Evolutionary conservation across 495 filamentous ascomycete genomes (phyloP).

Genomic region (Clavariopsis aquatica): DNA sequence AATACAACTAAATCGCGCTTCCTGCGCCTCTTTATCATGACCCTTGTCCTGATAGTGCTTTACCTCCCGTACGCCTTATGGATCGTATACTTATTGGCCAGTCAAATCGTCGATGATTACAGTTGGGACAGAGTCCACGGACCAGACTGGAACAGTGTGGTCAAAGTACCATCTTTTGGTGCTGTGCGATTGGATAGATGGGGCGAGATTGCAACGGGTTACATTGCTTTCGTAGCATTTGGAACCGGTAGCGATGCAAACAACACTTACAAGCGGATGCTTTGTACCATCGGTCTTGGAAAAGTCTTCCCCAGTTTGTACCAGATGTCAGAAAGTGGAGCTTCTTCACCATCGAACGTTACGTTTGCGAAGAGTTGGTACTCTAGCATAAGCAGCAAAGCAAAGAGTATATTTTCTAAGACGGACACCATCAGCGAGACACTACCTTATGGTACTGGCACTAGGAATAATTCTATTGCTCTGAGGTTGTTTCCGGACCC

Average conservation of each 20-base stretch:
- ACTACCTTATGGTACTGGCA: background rate
- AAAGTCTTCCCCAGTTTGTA: slow-evolving; percentile 49
- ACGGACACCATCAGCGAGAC: slow-evolving; percentile 18
- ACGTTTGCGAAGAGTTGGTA: slow-evolving; percentile 6
- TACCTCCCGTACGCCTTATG: slow-evolving; percentile 66
- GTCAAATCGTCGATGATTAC: slow-evolving; percentile 51
- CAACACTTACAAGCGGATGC: slow-evolving; percentile 65
- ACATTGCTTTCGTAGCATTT: slow-evolving; percentile 74
- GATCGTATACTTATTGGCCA: slow-evolving; percentile 60
- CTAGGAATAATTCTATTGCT: background rate
- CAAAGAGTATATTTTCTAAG: slow-evolving; percentile 29
- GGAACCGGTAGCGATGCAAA: slow-evolving; percentile 76
- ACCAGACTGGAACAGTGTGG: slow-evolving; percentile 59
- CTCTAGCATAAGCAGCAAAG: slow-evolving; percentile 15
- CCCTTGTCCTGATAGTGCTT: slow-evolving; percentile 64
- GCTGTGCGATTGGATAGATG: slow-evolving; percentile 64
- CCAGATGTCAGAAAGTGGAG: background rate
- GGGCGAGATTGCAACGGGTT: slow-evolving; percentile 61
- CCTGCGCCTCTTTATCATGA: slow-evolving; percentile 74
- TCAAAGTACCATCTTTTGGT: slow-evolving; percentile 60
- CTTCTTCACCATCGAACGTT: slow-evolving; percentile 2
- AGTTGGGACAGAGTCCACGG: slow-evolving; percentile 58
- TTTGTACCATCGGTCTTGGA: slow-evolving; percentile 55
- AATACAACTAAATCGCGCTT: slow-evolving; percentile 69
- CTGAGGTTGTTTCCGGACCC: background rate